These are phyloP conservation scores for Globisporangium yorkense DNA, from an alignment of 352 stramenopile species.

Conservation along the genomic window DNA sequence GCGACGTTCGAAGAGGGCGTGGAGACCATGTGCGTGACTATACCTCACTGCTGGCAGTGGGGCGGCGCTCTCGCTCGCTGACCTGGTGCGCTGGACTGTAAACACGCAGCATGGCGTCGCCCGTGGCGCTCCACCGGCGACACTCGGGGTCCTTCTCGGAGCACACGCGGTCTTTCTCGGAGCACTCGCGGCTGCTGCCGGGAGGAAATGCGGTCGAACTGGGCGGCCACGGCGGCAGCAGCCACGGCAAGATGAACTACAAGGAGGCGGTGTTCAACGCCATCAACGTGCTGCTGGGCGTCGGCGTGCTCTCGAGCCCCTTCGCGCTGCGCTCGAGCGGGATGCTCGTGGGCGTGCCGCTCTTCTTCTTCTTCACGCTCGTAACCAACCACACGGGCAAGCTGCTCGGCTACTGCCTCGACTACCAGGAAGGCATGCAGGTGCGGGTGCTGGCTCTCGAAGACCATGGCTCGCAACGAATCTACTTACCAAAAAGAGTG, in stretches of 20 bases:
- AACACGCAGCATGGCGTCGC: conserved; percentile 44
- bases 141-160: conserved; percentile 41
- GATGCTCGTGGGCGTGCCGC: conserved; percentile 54
- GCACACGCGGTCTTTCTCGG: conserved; percentile 33
- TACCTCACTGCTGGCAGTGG: neutral
- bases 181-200: conserved; percentile 34
- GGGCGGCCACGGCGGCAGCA: conserved; percentile 8
- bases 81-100: too few species aligned
- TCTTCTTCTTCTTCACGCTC: conserved; percentile 83
- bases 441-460: conserved; percentile 10
- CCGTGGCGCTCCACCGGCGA: conserved; percentile 25
- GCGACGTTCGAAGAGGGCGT: conserved; percentile 72
- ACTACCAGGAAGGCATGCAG: conserved; percentile 78
- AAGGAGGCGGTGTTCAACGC: conserved; percentile 76
- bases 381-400: conserved; percentile 86
- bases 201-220: neutral
- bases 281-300: conserved; percentile 84
- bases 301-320: conserved; percentile 78
- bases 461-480: neutral
- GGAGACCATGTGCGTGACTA: conserved; percentile 28
- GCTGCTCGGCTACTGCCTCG: conserved; percentile 71
- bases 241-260: conserved; percentile 54
- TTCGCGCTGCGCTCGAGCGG: conserved; percentile 79
- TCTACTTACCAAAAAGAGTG: neutral
- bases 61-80: conserved; percentile 3